Evolutionary conservation across 768 basidiomycete species (phyloP), one percentile per base, ranked within the genome.

Genomic region (Ramaria sp.): DNA sequence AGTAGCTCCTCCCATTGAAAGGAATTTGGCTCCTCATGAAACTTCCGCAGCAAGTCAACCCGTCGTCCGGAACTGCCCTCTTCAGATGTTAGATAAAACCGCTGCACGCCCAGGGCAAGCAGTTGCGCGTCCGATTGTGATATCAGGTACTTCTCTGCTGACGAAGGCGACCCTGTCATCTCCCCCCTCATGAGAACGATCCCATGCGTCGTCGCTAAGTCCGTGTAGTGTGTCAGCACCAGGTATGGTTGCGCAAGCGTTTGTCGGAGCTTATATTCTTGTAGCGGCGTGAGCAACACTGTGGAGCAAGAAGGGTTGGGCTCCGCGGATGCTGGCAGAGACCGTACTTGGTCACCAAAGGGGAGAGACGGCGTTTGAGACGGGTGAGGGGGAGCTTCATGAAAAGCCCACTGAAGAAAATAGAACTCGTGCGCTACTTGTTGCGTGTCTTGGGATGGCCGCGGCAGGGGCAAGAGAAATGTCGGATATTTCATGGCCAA

Each of bases 171-270:
- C 1, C 89, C 83, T 0, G 91, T 91, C 59, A 97, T 84, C 71
- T 97, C 94, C 20, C 95, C 96, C 17, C 92, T 77, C 70, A 98
- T 75, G 4, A 99, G 79, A 2, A 97, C 90, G 46, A 88, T 67
- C 11, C 81, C 83, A 64, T 97, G 91, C 4, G 87, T 83, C 27
- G 77, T 69, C 1, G 84, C 81, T 5, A 99, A 72, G 64, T 98
- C 94, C 51, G 94, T 86, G 70, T 98, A 97, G 68, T 90, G 82
- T 4, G 94, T 97, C 39, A 97, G 65, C 22, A 88, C 87, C 24
- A 99, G 77, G 66, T 91, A 89, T 1, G 95, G 94, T 4, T 91
- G 93, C 7, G 96, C 88, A 68, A 86, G 97, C 17, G 85, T 77
- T 53, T 78, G 78, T 41, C 87, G 83, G 57, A 82, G 70, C 69